phyloP scores from a whole-genome alignment of 2,329 filamentous ascomycete genomes.

The Byssothecium circinans region DNA sequence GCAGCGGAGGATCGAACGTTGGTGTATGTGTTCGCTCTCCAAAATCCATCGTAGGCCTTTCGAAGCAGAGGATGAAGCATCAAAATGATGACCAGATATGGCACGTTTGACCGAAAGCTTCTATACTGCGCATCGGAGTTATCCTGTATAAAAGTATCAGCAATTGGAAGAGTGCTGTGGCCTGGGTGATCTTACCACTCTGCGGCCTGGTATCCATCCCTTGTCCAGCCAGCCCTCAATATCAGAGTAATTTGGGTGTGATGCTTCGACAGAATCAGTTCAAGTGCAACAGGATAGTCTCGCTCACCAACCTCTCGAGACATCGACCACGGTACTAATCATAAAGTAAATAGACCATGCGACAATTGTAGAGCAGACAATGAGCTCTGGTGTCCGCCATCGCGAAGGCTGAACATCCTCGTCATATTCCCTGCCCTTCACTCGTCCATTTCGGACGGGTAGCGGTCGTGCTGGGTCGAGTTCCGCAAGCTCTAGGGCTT shows the following conservation, averaged over 20 bases:
- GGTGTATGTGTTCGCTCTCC: slow-evolving; percentile 49
- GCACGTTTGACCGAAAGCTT: slow-evolving; percentile 82
- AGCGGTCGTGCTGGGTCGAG: slow-evolving; percentile 37
- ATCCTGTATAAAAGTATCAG: slow-evolving; percentile 59
- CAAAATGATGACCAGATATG: slow-evolving; percentile 74
- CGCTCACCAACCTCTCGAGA: slow-evolving; percentile 70
- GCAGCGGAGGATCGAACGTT: slow-evolving; percentile 41
- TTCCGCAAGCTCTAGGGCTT: slow-evolving; percentile 38
- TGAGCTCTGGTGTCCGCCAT: slow-evolving; percentile 89
- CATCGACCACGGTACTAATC: slow-evolving; percentile 86
- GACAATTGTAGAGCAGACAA: slow-evolving; percentile 74
- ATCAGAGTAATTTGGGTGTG: slow-evolving; percentile 77
- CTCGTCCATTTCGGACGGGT: slow-evolving; percentile 25
- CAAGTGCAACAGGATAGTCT: neutral
- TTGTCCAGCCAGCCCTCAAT: slow-evolving; percentile 71
- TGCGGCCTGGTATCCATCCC: slow-evolving; percentile 91
- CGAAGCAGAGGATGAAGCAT: slow-evolving; percentile 78
- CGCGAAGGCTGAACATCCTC: slow-evolving; percentile 62
- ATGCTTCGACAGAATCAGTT: slow-evolving; percentile 55
- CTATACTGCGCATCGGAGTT: slow-evolving; percentile 86
- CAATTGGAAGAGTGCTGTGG: slow-evolving; percentile 5
- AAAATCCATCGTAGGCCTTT: slow-evolving; percentile 65
- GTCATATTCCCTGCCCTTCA: slow-evolving; percentile 28
- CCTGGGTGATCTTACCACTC: slow-evolving; percentile 64
- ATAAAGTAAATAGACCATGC: slow-evolving; percentile 72